phyloP scores from a whole-genome alignment of 2,329 filamentous ascomycete genomes.

The Botrytis hyacinthi region DNA sequence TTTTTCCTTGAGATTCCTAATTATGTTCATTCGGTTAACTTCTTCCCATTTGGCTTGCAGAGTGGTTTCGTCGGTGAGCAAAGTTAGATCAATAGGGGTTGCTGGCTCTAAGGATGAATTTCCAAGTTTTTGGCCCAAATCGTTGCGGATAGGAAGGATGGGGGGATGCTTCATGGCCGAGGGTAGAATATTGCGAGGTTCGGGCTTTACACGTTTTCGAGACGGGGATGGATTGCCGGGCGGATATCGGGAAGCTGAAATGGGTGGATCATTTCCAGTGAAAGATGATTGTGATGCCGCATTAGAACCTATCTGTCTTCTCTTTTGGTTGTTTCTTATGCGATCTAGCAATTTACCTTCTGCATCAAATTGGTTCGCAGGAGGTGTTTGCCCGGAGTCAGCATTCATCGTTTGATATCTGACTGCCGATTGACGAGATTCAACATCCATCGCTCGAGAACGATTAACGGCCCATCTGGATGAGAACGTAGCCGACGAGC shows the following conservation, averaged over 20 bases:
- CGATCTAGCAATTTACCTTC: not conserved
- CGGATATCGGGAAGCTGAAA: not conserved
- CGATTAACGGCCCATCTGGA: not conserved
- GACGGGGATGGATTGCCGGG: not conserved
- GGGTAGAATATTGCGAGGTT: fast-evolving
- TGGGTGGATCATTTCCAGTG: not conserved
- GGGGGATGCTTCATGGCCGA: not conserved
- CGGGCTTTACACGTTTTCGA: not conserved
- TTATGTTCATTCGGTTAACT: not conserved
- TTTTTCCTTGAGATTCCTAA: not conserved
- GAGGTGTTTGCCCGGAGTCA: no score
- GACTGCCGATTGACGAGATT: not conserved
- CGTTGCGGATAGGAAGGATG: not conserved
- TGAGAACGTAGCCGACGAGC: not conserved
- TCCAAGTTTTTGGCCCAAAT: not conserved
- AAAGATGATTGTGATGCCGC: not conserved
- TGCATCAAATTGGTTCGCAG: not conserved
- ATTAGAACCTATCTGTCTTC: not conserved
- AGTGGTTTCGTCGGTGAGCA: not conserved
- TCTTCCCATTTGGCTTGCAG: not conserved
- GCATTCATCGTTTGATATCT: not conserved
- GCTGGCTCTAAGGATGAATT: not conserved
- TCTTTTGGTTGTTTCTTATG: not conserved
- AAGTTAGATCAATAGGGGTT: not conserved
- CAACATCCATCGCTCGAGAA: not conserved